phyloP scores from a whole-genome alignment of 2,329 filamentous ascomycete species.

The Trichoderma guizhouense region DNA sequence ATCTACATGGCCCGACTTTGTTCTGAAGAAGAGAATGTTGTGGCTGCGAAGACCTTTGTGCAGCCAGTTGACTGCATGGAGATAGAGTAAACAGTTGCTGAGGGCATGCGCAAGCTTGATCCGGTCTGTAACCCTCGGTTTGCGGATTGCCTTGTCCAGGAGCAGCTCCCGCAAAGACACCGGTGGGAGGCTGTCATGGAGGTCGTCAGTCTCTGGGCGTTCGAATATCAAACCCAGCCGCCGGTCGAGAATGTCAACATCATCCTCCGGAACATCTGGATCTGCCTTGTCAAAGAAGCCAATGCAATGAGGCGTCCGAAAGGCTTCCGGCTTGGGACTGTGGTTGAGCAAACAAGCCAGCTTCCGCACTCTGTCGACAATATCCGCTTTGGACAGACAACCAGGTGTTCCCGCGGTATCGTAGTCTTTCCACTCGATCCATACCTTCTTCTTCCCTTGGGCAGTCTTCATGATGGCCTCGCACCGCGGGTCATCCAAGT shows the following conservation, averaged over 20 bases:
- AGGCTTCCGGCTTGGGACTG: constrained; percentile 46
- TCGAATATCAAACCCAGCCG: constrained; percentile 55
- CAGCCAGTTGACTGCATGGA: constrained; percentile 55
- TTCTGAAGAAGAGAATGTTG: constrained; percentile 51
- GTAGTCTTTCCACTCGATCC: constrained; percentile 53
- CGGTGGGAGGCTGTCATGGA: constrained; percentile 38
- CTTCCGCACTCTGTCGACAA: constrained; percentile 44
- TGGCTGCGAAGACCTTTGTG: constrained; percentile 56
- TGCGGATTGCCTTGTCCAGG: constrained; percentile 31
- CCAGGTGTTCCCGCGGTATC: constrained; percentile 34
- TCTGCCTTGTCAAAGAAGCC: constrained; percentile 49
- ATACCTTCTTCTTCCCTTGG: constrained; percentile 39
- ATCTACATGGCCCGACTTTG: constrained; percentile 31
- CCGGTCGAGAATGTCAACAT: constrained; percentile 40
- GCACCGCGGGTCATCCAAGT: constrained; percentile 36
- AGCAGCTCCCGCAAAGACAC: constrained; percentile 49
- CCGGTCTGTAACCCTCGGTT: constrained; percentile 50
- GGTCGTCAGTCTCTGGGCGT: constrained; percentile 38
- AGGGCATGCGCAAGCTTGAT: constrained; percentile 50
- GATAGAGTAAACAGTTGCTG: constrained; percentile 50
- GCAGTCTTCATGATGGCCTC: constrained; percentile 38
- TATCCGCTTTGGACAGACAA: constrained; percentile 40
- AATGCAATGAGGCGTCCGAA: constrained; percentile 48
- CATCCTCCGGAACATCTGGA: constrained; percentile 32
- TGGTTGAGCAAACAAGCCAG: constrained; percentile 47